Conservation (phyloP, 331 rosid species). For the Spiraea crenata region DNA sequence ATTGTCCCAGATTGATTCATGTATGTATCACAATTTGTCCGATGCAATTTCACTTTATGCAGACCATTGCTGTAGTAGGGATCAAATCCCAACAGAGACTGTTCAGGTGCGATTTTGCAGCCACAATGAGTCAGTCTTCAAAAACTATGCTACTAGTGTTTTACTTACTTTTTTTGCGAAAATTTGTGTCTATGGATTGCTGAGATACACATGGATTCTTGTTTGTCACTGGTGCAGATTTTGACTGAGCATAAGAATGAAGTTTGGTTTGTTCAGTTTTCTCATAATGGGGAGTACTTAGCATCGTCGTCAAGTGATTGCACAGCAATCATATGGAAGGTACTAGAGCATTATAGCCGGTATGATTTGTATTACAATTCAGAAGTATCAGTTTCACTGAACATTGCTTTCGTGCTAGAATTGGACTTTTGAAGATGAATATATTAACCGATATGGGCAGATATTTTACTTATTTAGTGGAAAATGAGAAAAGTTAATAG, state of each 20-base stretch:
- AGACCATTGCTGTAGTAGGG: conserved; percentile 71
- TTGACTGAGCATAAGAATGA: conserved; percentile 81
- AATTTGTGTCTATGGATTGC: background rate
- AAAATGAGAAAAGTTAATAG: too few relatives aligned
- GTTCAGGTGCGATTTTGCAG: conserved; percentile 60
- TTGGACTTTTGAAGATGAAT: conserved; percentile 10
- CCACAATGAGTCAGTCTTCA: conserved; percentile 5
- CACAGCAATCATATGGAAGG: conserved; percentile 92
- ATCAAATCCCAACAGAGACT: conserved; percentile 69
- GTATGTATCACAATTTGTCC: conserved; percentile 62
- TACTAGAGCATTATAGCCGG: conserved; percentile 27
- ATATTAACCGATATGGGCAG: conserved; percentile 2
- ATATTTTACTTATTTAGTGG: background rate
- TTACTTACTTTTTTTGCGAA: background rate
- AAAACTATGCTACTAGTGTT: background rate
- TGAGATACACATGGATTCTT: conserved; percentile 12
- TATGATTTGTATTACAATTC: background rate
- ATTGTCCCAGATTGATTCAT: conserved; percentile 62
- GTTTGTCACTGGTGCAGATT: conserved; percentile 54
- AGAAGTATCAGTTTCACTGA: conserved; percentile 16
- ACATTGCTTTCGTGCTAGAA: conserved; percentile 20
- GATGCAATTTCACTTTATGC: conserved; percentile 62
- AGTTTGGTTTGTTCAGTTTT: conserved; percentile 96
- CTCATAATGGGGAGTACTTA: conserved; percentile 73
- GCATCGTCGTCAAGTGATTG: conserved; percentile 91